Evolutionary conservation across 108 stramenopile species (phyloP), one percentile per base, ranked within the genome.

Genomic region (Fragilaria crotonensis): DNA sequence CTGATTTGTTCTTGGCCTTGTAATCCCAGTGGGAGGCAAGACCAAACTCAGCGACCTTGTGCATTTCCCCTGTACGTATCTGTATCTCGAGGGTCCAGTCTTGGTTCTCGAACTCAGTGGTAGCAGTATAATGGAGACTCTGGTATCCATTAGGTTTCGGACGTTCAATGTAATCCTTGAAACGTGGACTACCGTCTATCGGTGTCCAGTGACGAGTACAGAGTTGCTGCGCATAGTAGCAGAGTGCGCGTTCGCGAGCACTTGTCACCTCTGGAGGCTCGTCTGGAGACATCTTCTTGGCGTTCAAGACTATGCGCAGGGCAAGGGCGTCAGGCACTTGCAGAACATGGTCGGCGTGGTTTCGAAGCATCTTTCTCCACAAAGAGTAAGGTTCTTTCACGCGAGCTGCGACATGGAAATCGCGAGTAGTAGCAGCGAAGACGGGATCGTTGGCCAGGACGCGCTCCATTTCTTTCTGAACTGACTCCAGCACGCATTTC

Each of bases 111-210:
- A 72, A 79, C 33, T 72, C 28, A 29, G 75, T 79, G 17, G 51
- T 28, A 21, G 84, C 83, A 1, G 87, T 90, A 68, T 88, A 89
- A 72, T 96, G 95, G n/a, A 96, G 64, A 56, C 83, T 85, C 56
- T 90, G 91, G 75, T 96, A 96, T 45, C 95, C 95, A 66, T 96
- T 96, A 17, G 67, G 33, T 67, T 96, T 96, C 58, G 95, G 92
- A 22, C 46, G 29, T 25, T 61, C 74, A 54, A 96, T 70, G 67
- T 96, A 96, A 72, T 96, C 92, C 79, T 96, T 96, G 76, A 80
- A 84, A 25, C 91, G 74, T 7, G 79, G 67, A 31, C 71, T 58
- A 22, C 71, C 66, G 19, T 50, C 54, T 4, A 58, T 56, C 18
- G 84, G 84, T 4, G 29, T 44, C 80, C 77, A 87, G 7, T 48